Conservation (phyloP, 768 basidiomycete species). For the Mycena rebaudengoi region DNA sequence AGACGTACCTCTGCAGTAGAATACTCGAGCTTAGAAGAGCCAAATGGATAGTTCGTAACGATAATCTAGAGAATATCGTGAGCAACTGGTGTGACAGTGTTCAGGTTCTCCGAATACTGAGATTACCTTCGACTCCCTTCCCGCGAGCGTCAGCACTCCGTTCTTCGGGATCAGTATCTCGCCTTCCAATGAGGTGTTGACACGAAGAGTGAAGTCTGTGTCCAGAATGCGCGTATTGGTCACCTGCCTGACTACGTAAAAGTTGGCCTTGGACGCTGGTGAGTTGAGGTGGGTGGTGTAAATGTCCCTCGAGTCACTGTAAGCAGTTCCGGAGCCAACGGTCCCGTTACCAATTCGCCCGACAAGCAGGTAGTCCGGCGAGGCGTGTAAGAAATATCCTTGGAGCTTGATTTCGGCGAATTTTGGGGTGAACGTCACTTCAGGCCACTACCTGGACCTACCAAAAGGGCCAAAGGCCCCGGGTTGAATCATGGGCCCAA, state of each 20-base stretch:
- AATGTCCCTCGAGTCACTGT: slow-evolving; percentile 46
- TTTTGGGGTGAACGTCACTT: slow-evolving; percentile 66
- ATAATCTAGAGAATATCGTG: too few relatives aligned
- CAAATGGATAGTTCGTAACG: slow-evolving; percentile 71
- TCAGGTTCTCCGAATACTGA: background rate
- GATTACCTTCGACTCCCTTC: slow-evolving; percentile 62
- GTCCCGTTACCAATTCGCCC: slow-evolving; percentile 65
- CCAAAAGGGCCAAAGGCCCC: too few relatives aligned
- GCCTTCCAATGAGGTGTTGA: slow-evolving; percentile 58
- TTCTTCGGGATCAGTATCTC: slow-evolving; percentile 47
- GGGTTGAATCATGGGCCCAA: too few relatives aligned
- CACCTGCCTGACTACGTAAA: slow-evolving; percentile 66
- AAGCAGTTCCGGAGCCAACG: slow-evolving; percentile 45
- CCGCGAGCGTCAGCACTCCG: slow-evolving; percentile 60
- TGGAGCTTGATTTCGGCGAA: slow-evolving; percentile 72
- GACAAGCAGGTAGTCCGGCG: slow-evolving; percentile 71
- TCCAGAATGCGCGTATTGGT: slow-evolving; percentile 57
- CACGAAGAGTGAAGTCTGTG: slow-evolving; percentile 47
- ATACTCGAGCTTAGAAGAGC: slow-evolving; percentile 60
- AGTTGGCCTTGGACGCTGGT: slow-evolving; percentile 59
- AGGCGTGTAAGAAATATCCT: slow-evolving; percentile 70
- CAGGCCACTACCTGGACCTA: too few relatives aligned
- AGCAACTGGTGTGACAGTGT: too few relatives aligned
- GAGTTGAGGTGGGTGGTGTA: slow-evolving; percentile 65
- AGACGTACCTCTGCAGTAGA: slow-evolving; percentile 64